Conservation (phyloP, 805 yeast species). For the Komagataella phaffii region DNA sequence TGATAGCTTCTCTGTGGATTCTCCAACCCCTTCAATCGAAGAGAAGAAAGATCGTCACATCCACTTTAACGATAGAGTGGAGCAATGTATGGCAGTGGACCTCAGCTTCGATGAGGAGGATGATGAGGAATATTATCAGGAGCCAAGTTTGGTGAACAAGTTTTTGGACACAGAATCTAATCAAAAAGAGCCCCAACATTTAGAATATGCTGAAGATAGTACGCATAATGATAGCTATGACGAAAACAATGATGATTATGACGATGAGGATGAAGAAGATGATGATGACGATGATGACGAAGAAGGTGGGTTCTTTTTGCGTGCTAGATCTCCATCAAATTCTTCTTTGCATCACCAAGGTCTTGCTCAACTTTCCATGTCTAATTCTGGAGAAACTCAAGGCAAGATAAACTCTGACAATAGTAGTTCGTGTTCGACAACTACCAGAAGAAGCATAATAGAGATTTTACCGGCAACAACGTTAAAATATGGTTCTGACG, state of each 20-base stretch:
- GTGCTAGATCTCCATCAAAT: slow-evolving; percentile 26
- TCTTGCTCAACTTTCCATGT: not conserved
- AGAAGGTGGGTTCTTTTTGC: slow-evolving; percentile 58
- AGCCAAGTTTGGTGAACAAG: not conserved
- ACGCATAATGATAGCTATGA: slow-evolving; percentile 17
- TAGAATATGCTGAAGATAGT: slow-evolving; percentile 12
- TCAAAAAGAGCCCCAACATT: not conserved
- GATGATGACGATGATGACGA: slow-evolving; percentile 39
- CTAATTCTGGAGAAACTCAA: not conserved
- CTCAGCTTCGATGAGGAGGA: slow-evolving; percentile 15
- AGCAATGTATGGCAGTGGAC: slow-evolving; percentile 79
- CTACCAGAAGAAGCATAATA: slow-evolving; percentile 13
- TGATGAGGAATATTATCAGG: slow-evolving; percentile 4
- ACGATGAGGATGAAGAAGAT: slow-evolving; percentile 12
- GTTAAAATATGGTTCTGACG: slow-evolving; percentile 58
- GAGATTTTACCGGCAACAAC: slow-evolving; percentile 88
- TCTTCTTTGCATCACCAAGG: slow-evolving; percentile 14
- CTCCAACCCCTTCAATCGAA: not conserved
- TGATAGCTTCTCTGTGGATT: not conserved
- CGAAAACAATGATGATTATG: slow-evolving; percentile 23
- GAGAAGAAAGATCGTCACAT: slow-evolving; percentile 48
- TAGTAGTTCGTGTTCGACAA: not conserved
- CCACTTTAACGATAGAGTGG: slow-evolving; percentile 88
- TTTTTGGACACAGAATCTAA: not conserved
- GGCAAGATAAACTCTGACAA: slow-evolving; percentile 1